Base-by-base conservation (phyloP, 129 eudicot species). In the Tagetes erecta region DNA sequence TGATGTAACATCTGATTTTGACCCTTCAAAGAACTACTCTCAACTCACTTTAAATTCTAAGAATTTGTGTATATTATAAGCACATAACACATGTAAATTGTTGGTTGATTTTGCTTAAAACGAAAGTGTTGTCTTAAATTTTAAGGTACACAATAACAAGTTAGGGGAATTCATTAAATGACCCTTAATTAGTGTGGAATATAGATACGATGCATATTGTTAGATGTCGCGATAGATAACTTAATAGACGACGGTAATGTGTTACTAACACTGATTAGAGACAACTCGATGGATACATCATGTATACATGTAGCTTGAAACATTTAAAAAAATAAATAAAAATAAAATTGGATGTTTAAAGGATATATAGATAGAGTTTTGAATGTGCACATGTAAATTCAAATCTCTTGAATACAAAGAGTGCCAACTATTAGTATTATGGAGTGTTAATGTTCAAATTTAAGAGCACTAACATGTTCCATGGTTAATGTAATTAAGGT, bases 91-190 rank as follows among this genome's bases (percentile, higher is more conserved):
- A 50, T 70, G 58, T 39, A 49, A 64, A 6, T 14, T 62, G 77
- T 71, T 36, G 76, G 82, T 78, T 78, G 82, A 63, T 63, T 78
- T 78, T 70, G 72, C 77, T 78, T 78, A 60, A 78, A 50, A 56
- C 63, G 64, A 60, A 57, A 57, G 49, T 40, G 65, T 70, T 51
- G 67, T 78, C 57, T 78, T 70, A 49, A 78, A 47, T 62, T 70
- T 44, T 3, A 13, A 78, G 65, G 82, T 78, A 78, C 82, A 78
- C 77, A 71, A 40, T 55, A 78, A 55, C 2, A 76, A 78, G 77
- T 71, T 78, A 78, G 66, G 71, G 72, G 58, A 51, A 66, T 14
- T 71, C 82, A 78, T 71, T 78, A 78, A 78, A 78, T 71, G 73
- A 78, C 41, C 78, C 73, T 63, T 64, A 71, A 78, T 51, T 51